A percentile compares a stretch with the other conserved stretches of the same genome.
Evolutionary conservation across 176 grass and related monocot genomes (phyloP).

Genomic region (Carex myosuroides): DNA sequence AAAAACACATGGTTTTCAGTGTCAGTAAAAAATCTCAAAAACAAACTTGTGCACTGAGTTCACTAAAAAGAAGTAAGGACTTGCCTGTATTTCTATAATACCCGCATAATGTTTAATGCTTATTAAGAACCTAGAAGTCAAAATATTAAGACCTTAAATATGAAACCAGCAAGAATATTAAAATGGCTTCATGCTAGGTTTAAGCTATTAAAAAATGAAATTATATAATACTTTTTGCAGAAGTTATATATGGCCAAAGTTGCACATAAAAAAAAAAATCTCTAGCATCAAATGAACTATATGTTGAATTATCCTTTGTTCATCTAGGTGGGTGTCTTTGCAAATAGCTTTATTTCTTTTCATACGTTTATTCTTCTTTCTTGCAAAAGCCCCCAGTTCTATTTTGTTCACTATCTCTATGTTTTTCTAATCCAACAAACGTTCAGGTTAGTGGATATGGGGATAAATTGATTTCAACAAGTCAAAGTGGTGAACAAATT

Average conservation of each 20-base stretch:
- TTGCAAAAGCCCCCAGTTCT: neutral
- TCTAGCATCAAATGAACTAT: neutral
- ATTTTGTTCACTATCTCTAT: neutral
- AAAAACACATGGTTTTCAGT: neutral
- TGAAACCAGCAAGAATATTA: neutral
- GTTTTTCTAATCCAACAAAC: neutral
- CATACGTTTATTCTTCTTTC: neutral
- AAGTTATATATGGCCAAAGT: neutral
- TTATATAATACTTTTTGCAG: neutral
- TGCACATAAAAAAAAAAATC: neutral
- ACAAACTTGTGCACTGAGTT: neutral
- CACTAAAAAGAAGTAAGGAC: neutral
- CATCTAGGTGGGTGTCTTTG: neutral
- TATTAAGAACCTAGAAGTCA: neutral
- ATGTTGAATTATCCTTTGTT: neutral
- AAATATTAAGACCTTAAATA: neutral
- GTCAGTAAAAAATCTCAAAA: neutral
- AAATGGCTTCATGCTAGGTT: neutral
- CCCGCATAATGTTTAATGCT: neutral
- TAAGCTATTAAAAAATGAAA: neutral
- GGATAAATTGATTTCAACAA: constrained; percentile 35
- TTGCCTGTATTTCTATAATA: neutral
- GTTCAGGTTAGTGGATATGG: constrained; percentile 75
- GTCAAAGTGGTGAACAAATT: constrained; percentile 26
- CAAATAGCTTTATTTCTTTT: neutral